These are phyloP conservation scores for Ceratocystis papillata DNA, from an alignment of 2,329 filamentous ascomycete species.

Conservation along the genomic window DNA sequence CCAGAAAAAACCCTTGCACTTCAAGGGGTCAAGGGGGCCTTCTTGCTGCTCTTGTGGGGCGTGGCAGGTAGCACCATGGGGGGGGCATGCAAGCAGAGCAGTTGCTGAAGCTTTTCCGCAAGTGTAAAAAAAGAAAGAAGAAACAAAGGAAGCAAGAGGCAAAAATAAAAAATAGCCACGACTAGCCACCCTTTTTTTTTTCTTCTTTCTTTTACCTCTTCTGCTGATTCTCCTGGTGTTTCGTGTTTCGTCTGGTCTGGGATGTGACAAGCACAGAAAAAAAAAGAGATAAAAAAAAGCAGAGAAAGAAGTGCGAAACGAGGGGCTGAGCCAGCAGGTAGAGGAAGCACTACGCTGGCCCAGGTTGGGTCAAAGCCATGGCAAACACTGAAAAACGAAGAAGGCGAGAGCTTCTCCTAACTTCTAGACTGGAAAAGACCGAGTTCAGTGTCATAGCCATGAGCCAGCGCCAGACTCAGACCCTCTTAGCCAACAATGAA, in stretches of 20 bases:
- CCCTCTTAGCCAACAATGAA: background rate
- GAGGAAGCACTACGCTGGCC: background rate
- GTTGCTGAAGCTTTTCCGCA: slow-evolving; percentile 7
- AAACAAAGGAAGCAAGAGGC: background rate
- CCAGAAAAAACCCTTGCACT: background rate
- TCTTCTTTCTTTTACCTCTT: background rate
- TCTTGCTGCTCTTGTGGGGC: background rate
- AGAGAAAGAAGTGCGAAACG: slow-evolving; percentile 2
- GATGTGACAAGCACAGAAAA: background rate
- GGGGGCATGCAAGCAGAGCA: background rate
- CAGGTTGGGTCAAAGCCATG: slow-evolving; percentile 3
- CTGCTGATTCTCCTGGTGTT: background rate
- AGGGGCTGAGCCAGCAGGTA: background rate
- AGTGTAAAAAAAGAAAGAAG: background rate
- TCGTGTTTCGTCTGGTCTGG: slow-evolving; percentile 8
- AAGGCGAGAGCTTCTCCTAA: background rate
- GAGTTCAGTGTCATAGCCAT: background rate
- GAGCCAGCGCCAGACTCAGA: background rate
- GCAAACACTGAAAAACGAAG: background rate
- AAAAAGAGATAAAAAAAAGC: background rate
- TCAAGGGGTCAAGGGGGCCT: background rate
- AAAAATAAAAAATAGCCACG: background rate
- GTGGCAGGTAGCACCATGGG: slow-evolving; percentile 9
- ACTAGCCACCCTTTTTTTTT: background rate
- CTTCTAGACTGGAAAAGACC: background rate